Base-by-base conservation (phyloP, 129 eudicot genomes). In the Flaveria linearis region DNA sequence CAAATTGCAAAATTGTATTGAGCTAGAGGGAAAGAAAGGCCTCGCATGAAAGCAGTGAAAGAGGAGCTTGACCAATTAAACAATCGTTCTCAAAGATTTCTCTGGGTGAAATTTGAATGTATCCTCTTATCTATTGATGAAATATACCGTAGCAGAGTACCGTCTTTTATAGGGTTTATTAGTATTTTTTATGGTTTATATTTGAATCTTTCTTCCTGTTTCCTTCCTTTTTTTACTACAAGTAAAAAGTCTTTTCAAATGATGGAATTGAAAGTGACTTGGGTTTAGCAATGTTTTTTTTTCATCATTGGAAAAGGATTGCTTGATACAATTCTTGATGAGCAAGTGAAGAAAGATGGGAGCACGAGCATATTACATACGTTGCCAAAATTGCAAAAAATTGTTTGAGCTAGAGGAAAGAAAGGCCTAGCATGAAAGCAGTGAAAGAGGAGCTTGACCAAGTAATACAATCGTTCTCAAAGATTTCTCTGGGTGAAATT, bases 11-110 rank as follows among this genome's bases (percentile, higher is more conserved):
- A 26, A 58, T 8, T 81, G 81, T 70, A 13, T 74, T 4, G 72
- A 81, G 20, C 47, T 81, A 49, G 77, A 75, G 50, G 84, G 81
- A 7, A 81, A 62, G 73, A 81, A 75, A 75, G 84, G 61, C 81
- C 84, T 47, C 69, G n/a, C 42, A 81, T 75, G 77, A 42, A 23
- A 17, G 67, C 62, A 20, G 84, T 81, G 45, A 75, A 75, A 81
- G 53, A 33, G 18, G 65, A 25, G 43, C 79, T 80, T 15, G 17
- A 39, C n/a, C 68, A 33, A 11, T 6, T 72, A 1, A 71, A 39
- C 25, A 52, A 50, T 58, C 15, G 45, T 68, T 39, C 18, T 4
- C 53, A 16, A 26, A 75, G 49, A 63, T 60, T 17, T 75, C 62
- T 63, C n/a, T 46, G 15, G 17, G 30, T 17, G 71, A 52, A 62